These are phyloP conservation scores for Colletotrichum aenigma DNA, from an alignment of 2,329 filamentous ascomycete genomes.

Conservation along the genomic window DNA sequence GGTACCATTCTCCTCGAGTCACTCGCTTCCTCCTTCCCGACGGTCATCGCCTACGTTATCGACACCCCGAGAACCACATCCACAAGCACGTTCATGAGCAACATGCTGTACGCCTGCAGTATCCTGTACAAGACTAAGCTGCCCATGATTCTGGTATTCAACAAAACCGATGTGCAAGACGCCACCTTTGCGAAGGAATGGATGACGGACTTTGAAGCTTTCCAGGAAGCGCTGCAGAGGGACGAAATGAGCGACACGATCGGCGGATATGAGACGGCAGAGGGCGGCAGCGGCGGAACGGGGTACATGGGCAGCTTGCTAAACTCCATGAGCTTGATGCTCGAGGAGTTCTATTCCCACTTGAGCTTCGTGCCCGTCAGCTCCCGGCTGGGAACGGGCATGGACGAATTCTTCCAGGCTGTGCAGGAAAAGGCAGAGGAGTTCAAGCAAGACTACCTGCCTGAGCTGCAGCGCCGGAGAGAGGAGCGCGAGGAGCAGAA, in stretches of 20 bases:
- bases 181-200: slow-evolving; percentile 93
- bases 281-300: slow-evolving; percentile 70
- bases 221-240: slow-evolving; percentile 81
- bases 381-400: slow-evolving; percentile 87
- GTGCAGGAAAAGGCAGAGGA: slow-evolving; percentile 87
- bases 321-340: slow-evolving; percentile 96
- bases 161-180: slow-evolving; percentile 96
- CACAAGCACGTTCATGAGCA: slow-evolving; percentile 98
- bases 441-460: slow-evolving; percentile 88
- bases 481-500: slow-evolving; percentile 79
- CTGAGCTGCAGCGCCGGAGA: slow-evolving; percentile 82
- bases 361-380: slow-evolving; percentile 92
- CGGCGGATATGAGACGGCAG: slow-evolving; percentile 69
- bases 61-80: slow-evolving; percentile 93
- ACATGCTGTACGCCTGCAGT: slow-evolving; percentile 99
- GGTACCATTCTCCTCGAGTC: slow-evolving; percentile 94
- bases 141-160: slow-evolving; percentile 98
- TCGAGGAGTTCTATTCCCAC: slow-evolving; percentile 97
- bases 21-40: slow-evolving; percentile 91
- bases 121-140: slow-evolving; percentile 99
- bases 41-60: slow-evolving; percentile 96
- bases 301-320: slow-evolving; percentile 96
- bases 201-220: slow-evolving; percentile 99
- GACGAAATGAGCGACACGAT: slow-evolving; percentile 83
- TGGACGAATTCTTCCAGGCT: slow-evolving; percentile 92